Base-by-base conservation (phyloP, 805 yeast species). In the Candida tallmaniae region DNA sequence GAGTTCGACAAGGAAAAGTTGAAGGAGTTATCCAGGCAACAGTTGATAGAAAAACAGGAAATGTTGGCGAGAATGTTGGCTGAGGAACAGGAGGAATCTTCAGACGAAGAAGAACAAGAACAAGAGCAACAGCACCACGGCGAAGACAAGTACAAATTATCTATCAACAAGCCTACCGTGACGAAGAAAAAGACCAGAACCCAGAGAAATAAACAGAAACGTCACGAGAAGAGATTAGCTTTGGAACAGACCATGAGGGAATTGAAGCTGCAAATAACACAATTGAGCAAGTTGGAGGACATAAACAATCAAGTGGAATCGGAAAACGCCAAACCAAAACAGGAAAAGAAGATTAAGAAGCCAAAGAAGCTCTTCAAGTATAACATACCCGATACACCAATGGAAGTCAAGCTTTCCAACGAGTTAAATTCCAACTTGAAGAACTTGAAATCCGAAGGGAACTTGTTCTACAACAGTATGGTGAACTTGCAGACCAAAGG, bases 381-480 rank as follows among this genome's bases (percentile, higher is more conserved):
- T 42, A 58, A 56, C 23, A 51, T 61, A 9, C 46, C 67, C 32
- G 70, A 69, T 33, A 56, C 55, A 11, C 70, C 72, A n/a, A 50
- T 76, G 35, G 80, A 90, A 49, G 82, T 93, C 18, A 90, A 93
- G 61, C 73, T 93, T 34, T 76, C 94, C 17, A 90, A 86, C 52
- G 98, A 93, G 59, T 70, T 93, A 44, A 78, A 83, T 22, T 94
- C 84, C 49, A 84, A 95, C 11, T 67, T 93, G 48, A 76, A 96
- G 56, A 75, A 78, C 42, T 65, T 93, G 52, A 84, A 76, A 53
- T 93, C 97, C 0, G 98, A 93, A 63, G 97, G 97, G 12, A 85
- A 82, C 54, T 62, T 86, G 38, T 68, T 87, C 29, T 78, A 80
- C 44, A 97, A 89, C 54, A 80, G 87, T 39, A 78, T 90, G 78